phyloP scores from a whole-genome alignment of 2,329 filamentous ascomycete species.

The Apiospora saccharicola region DNA sequence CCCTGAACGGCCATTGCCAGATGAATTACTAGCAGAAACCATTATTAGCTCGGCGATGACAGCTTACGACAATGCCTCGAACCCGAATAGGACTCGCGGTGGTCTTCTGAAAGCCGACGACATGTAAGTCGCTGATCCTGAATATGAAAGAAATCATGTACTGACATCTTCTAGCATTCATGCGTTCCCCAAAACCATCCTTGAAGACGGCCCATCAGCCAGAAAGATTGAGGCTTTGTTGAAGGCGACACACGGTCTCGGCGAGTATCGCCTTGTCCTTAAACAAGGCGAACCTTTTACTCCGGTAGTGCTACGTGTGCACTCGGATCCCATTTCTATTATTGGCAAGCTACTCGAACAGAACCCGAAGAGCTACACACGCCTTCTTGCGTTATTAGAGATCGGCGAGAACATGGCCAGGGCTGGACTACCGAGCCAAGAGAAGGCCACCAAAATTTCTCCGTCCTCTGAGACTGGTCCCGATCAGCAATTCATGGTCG shows the following conservation, averaged over 20 bases:
- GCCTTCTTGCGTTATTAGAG: conserved; percentile 74
- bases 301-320: conserved; percentile 79
- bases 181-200: conserved; percentile 67
- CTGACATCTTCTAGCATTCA: conserved; percentile 57
- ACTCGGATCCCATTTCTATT: conserved; percentile 76
- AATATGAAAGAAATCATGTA: not conserved
- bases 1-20: conserved; percentile 56
- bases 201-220: conserved; percentile 56
- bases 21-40: conserved; percentile 62
- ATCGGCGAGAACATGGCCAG: conserved; percentile 73
- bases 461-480: conserved; percentile 16
- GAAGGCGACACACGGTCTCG: conserved; percentile 76
- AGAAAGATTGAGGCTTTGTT: conserved; percentile 70
- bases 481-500: conserved; percentile 51
- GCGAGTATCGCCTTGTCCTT: conserved; percentile 78
- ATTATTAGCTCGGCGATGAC: conserved; percentile 70
- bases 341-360: conserved; percentile 78
- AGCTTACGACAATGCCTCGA: conserved; percentile 82
- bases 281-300: conserved; percentile 83
- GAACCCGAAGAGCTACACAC: conserved; percentile 76
- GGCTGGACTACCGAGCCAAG: conserved; percentile 57
- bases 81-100: conserved; percentile 78
- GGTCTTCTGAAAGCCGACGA: conserved; percentile 80
- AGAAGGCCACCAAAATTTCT: conserved; percentile 34
- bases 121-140: conserved; percentile 60